Evolutionary conservation across 139 green algal genomes (phyloP).

Genomic region (Zygnema circumcarinatum): DNA sequence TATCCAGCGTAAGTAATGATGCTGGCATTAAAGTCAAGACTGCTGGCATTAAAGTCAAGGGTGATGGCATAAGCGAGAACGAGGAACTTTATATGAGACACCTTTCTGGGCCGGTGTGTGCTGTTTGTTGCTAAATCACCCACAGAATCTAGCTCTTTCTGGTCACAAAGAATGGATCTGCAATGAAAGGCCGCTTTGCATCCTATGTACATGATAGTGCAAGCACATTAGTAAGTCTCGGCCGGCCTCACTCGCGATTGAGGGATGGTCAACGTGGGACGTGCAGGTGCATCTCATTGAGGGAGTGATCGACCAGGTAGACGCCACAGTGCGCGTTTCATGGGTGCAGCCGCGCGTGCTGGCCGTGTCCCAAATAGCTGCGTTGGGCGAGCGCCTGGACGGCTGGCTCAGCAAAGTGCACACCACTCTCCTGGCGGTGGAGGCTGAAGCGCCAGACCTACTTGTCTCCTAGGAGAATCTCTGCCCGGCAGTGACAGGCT

Average conservation of each 20-base stretch:
- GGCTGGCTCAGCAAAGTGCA: constrained; percentile 87
- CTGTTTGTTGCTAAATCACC: background rate
- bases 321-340: constrained; percentile 73
- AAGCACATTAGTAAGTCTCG: too few species aligned
- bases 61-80: too few species aligned
- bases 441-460: constrained; percentile 70
- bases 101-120: too few species aligned
- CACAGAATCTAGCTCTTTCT: background rate
- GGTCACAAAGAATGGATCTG: background rate
- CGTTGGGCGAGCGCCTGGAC: constrained; percentile 77
- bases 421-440: constrained; percentile 66
- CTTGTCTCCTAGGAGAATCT: constrained; percentile 32
- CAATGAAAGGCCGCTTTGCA: background rate
- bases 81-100: too few species aligned
- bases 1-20: too few species aligned
- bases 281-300: constrained; percentile 83
- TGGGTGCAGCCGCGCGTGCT: constrained; percentile 94
- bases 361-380: constrained; percentile 72
- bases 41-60: too few species aligned
- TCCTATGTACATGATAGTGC: too few species aligned
- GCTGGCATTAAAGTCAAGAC: too few species aligned
- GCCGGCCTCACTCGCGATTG: too few species aligned
- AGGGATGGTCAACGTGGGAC: too few species aligned
- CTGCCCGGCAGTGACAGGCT: too few species aligned
- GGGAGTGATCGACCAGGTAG: constrained; percentile 85